Percentiles rank a stretch among this genome's conserved stretches.
Evolutionary conservation across 441 rosid genomes (phyloP).

Genomic region (Hura crepitans): DNA sequence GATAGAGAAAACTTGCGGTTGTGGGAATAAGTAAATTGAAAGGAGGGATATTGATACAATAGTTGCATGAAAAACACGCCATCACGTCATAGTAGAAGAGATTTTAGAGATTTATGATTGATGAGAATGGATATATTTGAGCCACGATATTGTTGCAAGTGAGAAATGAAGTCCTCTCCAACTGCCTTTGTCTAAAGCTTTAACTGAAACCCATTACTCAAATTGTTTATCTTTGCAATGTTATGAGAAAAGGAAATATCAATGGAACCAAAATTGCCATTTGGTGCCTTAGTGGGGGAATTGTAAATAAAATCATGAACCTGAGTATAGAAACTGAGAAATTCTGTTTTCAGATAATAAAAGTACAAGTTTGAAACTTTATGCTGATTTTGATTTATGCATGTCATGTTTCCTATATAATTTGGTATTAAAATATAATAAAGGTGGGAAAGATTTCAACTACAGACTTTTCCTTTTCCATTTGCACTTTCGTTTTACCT

Average conservation of each 20-base stretch:
- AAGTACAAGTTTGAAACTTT: background rate
- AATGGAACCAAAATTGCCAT: background rate
- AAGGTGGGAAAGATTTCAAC: background rate
- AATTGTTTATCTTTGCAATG: background rate
- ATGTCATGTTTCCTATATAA: background rate
- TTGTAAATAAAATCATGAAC: too few species aligned
- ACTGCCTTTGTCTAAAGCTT: conserved; percentile 13
- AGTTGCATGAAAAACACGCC: conserved; percentile 10
- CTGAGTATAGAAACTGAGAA: too few species aligned
- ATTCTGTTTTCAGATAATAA: conserved; percentile 2
- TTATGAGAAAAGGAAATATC: background rate
- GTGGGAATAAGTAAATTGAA: background rate
- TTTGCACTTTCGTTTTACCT: background rate
- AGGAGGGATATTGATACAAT: background rate
- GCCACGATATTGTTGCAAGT: conserved; percentile 16
- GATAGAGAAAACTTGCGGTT: too few species aligned
- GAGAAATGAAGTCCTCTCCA: background rate
- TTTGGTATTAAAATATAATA: background rate
- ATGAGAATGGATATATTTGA: conserved; percentile 2
- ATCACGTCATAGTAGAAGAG: background rate
- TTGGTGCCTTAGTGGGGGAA: background rate
- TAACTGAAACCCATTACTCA: conserved; percentile 12
- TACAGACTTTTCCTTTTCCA: too few species aligned
- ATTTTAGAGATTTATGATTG: background rate
- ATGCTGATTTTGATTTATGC: too few species aligned